Base-by-base conservation (phyloP, 2,329 filamentous ascomycete species). In the Fusarium foetens region DNA sequence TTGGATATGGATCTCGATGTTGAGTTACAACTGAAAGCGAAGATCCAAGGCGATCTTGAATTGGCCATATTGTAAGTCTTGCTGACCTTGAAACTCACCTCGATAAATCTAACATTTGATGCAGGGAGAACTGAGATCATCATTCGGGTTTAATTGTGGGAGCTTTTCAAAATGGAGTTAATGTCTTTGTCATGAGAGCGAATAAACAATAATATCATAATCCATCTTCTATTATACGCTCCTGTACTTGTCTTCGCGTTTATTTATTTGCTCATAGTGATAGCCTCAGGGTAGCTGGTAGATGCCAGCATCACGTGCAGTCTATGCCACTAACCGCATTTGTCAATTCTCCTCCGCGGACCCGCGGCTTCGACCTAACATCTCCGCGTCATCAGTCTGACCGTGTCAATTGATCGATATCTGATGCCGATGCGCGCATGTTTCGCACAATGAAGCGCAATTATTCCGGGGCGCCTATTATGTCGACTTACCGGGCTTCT, bases 1-100 rank as follows among this genome's bases (percentile, higher is more conserved):
- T 29, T 71, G 6, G 67, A 71, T 8, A 71, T 71, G 67, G 68
- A 71, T 19, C 49, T 71, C 1, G 68, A 71, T 36, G 31, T 71
- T 16, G 68, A 71, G 25, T 21, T 71, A 10, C 29, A 71, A 21
- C 43, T 71, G 2, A 71, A 71, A 46, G 68, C 67, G 8, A 71
- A 71, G 38, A 71, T 71, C 3, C 45, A 71, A 27, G 68, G 68
- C 3, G 67, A 71, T 25, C 41, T 71, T 2, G 68, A 71, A 1
- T 35, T 71, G 8, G 64, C 68, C 0, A 48, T 71, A 6, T 48
- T 71, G 67, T 68, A 58, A 41, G 67, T 58, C 25, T 19, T 1
- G 2, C 5, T 4, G 1, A 0, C 2, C 1, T 13, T 6, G 3
- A 11, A n/a, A 8, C 3, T 5, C 0, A 11, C 0, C 8, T 2